Conservation (phyloP, 2,329 filamentous ascomycete species). For the Aspergillus fumigatus region DNA sequence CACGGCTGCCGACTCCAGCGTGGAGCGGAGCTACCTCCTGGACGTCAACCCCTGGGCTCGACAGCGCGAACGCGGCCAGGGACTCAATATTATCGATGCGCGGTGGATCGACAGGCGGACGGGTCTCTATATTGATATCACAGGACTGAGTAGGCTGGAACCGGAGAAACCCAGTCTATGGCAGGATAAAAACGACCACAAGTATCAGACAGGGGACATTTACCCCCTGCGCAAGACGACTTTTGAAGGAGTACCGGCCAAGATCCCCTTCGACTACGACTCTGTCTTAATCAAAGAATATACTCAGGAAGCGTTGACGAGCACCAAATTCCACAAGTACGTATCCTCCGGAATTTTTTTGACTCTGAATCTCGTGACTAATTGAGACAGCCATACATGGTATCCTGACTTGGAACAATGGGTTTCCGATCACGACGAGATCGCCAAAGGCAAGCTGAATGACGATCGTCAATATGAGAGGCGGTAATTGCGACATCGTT, state of each 20-base stretch:
- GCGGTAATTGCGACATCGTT: neutral
- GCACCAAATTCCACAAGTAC: constrained; percentile 35
- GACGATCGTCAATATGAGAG: constrained; percentile 16
- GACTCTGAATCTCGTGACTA: constrained; percentile 8
- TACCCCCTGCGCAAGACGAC: constrained; percentile 70
- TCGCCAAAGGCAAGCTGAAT: constrained; percentile 5
- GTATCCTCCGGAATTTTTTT: constrained; percentile 7
- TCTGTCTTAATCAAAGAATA: constrained; percentile 39
- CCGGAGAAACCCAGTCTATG: constrained; percentile 60
- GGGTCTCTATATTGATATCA: constrained; percentile 81
- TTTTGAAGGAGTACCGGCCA: constrained; percentile 69
- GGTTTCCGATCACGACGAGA: constrained; percentile 23
- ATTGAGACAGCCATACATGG: constrained; percentile 35
- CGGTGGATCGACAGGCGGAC: constrained; percentile 74
- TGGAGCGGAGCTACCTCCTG: constrained; percentile 59
- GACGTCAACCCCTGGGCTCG: constrained; percentile 70
- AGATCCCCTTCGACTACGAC: constrained; percentile 54
- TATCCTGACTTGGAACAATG: constrained; percentile 28
- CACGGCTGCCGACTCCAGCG: constrained; percentile 34
- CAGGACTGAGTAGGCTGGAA: constrained; percentile 66
- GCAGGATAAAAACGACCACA: constrained; percentile 77
- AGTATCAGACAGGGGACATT: constrained; percentile 65
- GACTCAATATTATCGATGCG: constrained; percentile 76
- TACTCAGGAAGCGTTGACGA: constrained; percentile 29
- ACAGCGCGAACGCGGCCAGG: constrained; percentile 59